Conservation (phyloP, 371 early-diverging fungal species). For the Dichotomocladium elegans region DNA sequence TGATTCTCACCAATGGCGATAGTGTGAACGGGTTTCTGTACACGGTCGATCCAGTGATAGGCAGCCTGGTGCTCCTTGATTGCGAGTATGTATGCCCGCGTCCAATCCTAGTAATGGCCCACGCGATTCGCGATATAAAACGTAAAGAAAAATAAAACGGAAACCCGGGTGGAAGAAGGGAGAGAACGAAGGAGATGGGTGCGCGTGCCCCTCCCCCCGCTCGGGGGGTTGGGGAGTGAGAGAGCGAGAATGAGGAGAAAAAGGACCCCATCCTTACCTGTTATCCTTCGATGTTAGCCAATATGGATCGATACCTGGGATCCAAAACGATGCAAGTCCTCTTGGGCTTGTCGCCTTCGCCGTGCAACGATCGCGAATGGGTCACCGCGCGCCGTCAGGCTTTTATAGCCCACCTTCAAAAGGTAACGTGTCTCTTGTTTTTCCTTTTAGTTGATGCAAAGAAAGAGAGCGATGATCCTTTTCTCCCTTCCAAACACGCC, state of each 20-base stretch:
- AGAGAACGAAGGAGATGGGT: no score
- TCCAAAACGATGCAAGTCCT: constrained; percentile 1
- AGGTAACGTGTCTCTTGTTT: constrained; percentile 9
- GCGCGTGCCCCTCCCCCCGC: not conserved
- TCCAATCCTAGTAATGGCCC: constrained; percentile 20
- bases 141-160: not conserved
- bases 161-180: no score
- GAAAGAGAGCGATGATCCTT: not conserved
- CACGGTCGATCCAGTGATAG: constrained; percentile 27
- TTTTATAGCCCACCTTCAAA: constrained; percentile 12
- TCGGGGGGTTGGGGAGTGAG: no score
- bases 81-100: not conserved
- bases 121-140: constrained; percentile 1
- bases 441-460: constrained; percentile 1
- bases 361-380: constrained; percentile 4
- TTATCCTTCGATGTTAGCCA: not conserved
- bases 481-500: no score
- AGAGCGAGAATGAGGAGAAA: not conserved
- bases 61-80: constrained; percentile 19
- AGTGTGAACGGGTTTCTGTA: constrained; percentile 40
- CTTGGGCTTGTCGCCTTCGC: not conserved
- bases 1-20: no score
- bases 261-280: not conserved
- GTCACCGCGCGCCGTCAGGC: constrained; percentile 3
- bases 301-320: not conserved